These are phyloP conservation scores for Davidsoniella virescens DNA, from an alignment of 2,329 filamentous ascomycete genomes.

Conservation along the genomic window DNA sequence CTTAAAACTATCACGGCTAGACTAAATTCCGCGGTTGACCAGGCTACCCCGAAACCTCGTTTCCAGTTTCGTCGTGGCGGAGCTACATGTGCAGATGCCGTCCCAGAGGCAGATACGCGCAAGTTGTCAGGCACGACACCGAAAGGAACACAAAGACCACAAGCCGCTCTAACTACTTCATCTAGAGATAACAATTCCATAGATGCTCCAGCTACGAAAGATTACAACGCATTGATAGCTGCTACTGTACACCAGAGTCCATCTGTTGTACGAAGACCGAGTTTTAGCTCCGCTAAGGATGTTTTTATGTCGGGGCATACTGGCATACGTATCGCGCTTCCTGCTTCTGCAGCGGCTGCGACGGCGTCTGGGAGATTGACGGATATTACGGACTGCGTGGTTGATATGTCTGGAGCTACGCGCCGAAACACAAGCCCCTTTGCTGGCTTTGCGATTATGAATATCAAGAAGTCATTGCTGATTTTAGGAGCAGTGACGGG, in stretches of 20 bases:
- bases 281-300: conserved; percentile 44
- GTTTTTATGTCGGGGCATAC: conserved; percentile 51
- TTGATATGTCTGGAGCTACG: conserved; percentile 62
- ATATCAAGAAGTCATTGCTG: conserved; percentile 54
- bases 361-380: conserved; percentile 60
- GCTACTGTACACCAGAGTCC: conserved; percentile 16
- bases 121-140: conserved; percentile 28
- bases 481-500: conserved; percentile 66
- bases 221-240: conserved; percentile 44
- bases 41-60: conserved; percentile 56
- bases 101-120: conserved; percentile 15
- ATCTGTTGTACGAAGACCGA: conserved; percentile 37
- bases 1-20: conserved; percentile 70
- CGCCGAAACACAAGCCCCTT: conserved; percentile 40
- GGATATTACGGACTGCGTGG: conserved; percentile 51
- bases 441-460: conserved; percentile 49
- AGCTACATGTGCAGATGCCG: conserved; percentile 22
- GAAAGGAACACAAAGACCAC: conserved; percentile 14
- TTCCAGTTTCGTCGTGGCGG: conserved; percentile 55
- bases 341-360: conserved; percentile 51
- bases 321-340: conserved; percentile 61
- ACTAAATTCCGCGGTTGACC: conserved; percentile 51
- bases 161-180: neutral
- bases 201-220: conserved; percentile 18
- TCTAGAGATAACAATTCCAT: neutral